phyloP scores from a whole-genome alignment of 2,329 filamentous ascomycete genomes.

The Pseudocercospora crystallina region DNA sequence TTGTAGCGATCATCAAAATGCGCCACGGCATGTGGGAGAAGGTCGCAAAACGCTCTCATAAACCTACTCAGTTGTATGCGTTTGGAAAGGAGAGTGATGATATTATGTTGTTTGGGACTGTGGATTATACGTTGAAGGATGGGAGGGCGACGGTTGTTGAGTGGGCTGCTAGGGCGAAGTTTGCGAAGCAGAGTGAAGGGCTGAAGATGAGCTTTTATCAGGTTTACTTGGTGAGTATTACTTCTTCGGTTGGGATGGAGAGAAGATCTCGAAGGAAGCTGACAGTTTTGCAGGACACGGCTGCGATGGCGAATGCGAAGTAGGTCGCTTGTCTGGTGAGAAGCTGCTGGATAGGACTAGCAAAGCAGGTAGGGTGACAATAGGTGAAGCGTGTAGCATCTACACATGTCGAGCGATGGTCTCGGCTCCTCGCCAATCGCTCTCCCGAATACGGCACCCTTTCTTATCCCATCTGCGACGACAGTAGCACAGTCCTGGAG shows the following conservation, averaged over 20 bases:
- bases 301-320: conserved; percentile 26
- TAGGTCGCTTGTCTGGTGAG: conserved; percentile 5
- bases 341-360: too few species aligned
- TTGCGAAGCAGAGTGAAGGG: conserved; percentile 52
- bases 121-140: conserved; percentile 54
- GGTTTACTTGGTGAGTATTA: conserved; percentile 52
- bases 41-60: conserved; percentile 49
- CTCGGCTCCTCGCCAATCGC: too few species aligned
- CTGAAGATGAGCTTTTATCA: conserved; percentile 58
- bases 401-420: too few species aligned
- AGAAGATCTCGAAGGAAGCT: neutral
- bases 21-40: conserved; percentile 56
- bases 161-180: conserved; percentile 57
- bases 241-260: neutral
- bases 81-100: conserved; percentile 49
- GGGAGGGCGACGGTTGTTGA: conserved; percentile 48
- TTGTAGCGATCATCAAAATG: conserved; percentile 50
- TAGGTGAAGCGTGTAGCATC: too few species aligned
- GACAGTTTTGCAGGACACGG: conserved; percentile 23
- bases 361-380: too few species aligned
- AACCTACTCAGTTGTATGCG: conserved; percentile 50
- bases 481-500: too few species aligned
- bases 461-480: too few species aligned
- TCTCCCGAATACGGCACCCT: too few species aligned
- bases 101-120: conserved; percentile 56